Evolutionary conservation across 108 stramenopile genomes (phyloP).

Genomic region (Conticribra weissflogii): DNA sequence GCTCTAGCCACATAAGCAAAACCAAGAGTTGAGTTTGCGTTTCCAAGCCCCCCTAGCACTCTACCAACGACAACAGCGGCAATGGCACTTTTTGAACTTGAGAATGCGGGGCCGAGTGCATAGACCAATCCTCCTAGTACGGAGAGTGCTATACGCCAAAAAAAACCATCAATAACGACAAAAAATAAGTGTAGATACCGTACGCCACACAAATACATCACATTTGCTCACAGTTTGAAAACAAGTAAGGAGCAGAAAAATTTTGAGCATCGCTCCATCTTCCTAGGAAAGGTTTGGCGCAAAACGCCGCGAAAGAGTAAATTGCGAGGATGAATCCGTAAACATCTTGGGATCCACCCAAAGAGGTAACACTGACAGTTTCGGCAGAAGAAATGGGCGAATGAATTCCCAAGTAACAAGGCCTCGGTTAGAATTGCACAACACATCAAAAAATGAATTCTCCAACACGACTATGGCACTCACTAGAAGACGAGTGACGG

Average conservation of each 20-base stretch:
- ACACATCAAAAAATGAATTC: background rate
- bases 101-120: slow-evolving; percentile 51
- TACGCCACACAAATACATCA: background rate
- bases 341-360: slow-evolving; percentile 65
- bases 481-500: slow-evolving; percentile 78
- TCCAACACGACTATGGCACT: background rate
- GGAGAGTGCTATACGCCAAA: slow-evolving; percentile 7
- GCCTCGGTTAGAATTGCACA: background rate
- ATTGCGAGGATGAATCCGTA: slow-evolving; percentile 68
- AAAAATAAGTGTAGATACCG: too few species aligned
- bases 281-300: slow-evolving; percentile 74
- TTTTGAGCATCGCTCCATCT: slow-evolving; percentile 42
- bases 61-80: background rate
- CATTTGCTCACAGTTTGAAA: background rate
- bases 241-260: background rate
- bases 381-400: background rate
- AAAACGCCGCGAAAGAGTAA: slow-evolving; percentile 67
- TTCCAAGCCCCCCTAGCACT: slow-evolving; percentile 49
- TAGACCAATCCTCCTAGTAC: slow-evolving; percentile 65
- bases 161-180: too few species aligned
- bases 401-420: background rate
- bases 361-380: slow-evolving; percentile 30
- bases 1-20: slow-evolving; percentile 70
- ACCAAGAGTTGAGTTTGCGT: slow-evolving; percentile 66
- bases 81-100: slow-evolving; percentile 23